phyloP scores from a whole-genome alignment of 805 yeast genomes.

The Candida xiaguanensis region DNA sequence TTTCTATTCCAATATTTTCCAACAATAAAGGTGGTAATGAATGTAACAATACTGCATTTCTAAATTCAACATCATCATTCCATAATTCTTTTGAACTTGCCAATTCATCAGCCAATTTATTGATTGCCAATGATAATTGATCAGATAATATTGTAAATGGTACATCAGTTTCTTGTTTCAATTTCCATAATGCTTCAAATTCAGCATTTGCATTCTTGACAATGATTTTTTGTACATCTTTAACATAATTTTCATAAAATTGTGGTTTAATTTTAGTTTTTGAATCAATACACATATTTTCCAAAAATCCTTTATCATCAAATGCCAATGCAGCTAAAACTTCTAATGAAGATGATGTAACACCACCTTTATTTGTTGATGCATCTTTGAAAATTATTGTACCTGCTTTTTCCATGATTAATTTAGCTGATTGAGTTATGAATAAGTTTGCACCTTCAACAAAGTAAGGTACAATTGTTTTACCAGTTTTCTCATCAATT shows the following conservation, averaged over 20 bases:
- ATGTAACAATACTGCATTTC: conserved; percentile 70
- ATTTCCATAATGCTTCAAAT: conserved; percentile 82
- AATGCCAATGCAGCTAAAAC: conserved; percentile 92
- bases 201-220: conserved; percentile 77
- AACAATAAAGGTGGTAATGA: conserved; percentile 77
- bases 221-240: conserved; percentile 74
- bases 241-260: conserved; percentile 80
- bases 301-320: conserved; percentile 76
- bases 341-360: conserved; percentile 92
- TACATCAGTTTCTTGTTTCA: conserved; percentile 59
- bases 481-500: conserved; percentile 73
- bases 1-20: conserved; percentile 60
- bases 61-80: conserved; percentile 72
- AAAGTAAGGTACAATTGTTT: conserved; percentile 74
- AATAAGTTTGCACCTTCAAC: conserved; percentile 98
- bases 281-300: conserved; percentile 73
- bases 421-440: conserved; percentile 90
- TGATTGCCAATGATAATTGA: conserved; percentile 75
- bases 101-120: conserved; percentile 80
- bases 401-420: conserved; percentile 82
- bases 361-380: conserved; percentile 97
- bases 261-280: conserved; percentile 52
- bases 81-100: conserved; percentile 78
- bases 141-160: conserved; percentile 75
- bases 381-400: conserved; percentile 90